Base-by-base conservation (phyloP, 768 basidiomycete genomes). In the Suillus clintonianus region DNA sequence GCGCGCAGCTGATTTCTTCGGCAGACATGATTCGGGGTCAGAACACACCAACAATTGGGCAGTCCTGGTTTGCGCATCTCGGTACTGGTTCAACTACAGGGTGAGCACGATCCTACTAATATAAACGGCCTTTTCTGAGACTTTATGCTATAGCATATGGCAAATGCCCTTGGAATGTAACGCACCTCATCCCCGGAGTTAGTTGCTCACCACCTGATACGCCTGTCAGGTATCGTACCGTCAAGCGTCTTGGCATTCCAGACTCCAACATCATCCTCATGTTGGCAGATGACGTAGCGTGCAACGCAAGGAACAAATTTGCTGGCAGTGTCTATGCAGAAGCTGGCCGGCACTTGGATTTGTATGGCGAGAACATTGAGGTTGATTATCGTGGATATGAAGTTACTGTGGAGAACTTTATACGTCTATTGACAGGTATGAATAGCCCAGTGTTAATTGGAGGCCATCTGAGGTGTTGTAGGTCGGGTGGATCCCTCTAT, bases 251-350 rank as follows among this genome's bases (percentile, higher is more conserved):
- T 11, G 97, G 97, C 15, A 97, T 99, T 64, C 97, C 97, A 22
- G 97, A 99, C 80, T 95, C 94, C 13, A 96, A 99, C 70, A 99
- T 99, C 74, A 97, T 99, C 76, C 89, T 99, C 60, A 99, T 99
- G 97, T 85, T 99, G 59, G 94, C 97, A 7, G 97, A 99, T 74
- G 97, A 99, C 73, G 92, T 86, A 2, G 92, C 97, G 0, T 99
- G 97, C 72, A 97, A 98, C 72, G 71, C 93, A 9, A 85, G 97
- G 45, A 99, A 99, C 79, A 88, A 86, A 58, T 97, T 95, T 70
- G 89, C 97, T 2, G 97, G 89, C 1, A 91, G 89, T 55, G 95
- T 99, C 4, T 99, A 94, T 72, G 89, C 95, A n/a, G 93, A 94
- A 71, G 82, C 88, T 0, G 92, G 89, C 0, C 86, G 90, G 22